phyloP scores from a whole-genome alignment of 164 flowering plant species.

The Magnolia changhungtana region DNA sequence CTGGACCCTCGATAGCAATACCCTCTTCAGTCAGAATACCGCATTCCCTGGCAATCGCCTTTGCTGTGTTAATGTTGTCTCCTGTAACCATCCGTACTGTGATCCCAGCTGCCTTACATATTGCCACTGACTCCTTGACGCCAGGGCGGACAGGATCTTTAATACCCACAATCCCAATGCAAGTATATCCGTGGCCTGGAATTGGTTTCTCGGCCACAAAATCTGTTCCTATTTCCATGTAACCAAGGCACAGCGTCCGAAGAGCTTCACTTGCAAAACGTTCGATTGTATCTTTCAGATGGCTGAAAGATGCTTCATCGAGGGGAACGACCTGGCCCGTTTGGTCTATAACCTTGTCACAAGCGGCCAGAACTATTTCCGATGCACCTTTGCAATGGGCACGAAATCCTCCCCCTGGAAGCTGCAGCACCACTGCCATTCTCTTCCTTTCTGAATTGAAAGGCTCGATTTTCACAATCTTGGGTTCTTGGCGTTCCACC shows the following conservation, averaged over 20 bases:
- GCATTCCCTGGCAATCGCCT: slow-evolving; percentile 96
- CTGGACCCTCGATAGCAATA: slow-evolving; percentile 93
- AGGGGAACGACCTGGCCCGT: slow-evolving; percentile 66
- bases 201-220: slow-evolving; percentile 47
- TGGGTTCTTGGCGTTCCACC: slow-evolving; percentile 45
- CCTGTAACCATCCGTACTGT: slow-evolving; percentile 95
- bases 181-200: slow-evolving; percentile 70
- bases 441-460: slow-evolving; percentile 86
- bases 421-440: slow-evolving; percentile 82
- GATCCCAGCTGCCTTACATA: slow-evolving; percentile 89
- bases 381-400: slow-evolving; percentile 94
- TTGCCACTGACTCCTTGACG: slow-evolving; percentile 88
- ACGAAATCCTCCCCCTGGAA: slow-evolving; percentile 59
- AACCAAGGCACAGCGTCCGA: slow-evolving; percentile 89
- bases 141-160: slow-evolving; percentile 98
- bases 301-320: slow-evolving; percentile 40
- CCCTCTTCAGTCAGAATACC: slow-evolving; percentile 89
- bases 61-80: slow-evolving; percentile 88
- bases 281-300: slow-evolving; percentile 60
- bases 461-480: slow-evolving; percentile 79
- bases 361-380: slow-evolving; percentile 78
- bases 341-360: slow-evolving; percentile 60
- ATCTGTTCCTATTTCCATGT: slow-evolving; percentile 55
- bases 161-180: slow-evolving; percentile 88
- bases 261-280: slow-evolving; percentile 85